These are phyloP conservation scores for Beta vulgaris DNA, from an alignment of 148 eudicot genomes.

Conservation along the genomic window DNA sequence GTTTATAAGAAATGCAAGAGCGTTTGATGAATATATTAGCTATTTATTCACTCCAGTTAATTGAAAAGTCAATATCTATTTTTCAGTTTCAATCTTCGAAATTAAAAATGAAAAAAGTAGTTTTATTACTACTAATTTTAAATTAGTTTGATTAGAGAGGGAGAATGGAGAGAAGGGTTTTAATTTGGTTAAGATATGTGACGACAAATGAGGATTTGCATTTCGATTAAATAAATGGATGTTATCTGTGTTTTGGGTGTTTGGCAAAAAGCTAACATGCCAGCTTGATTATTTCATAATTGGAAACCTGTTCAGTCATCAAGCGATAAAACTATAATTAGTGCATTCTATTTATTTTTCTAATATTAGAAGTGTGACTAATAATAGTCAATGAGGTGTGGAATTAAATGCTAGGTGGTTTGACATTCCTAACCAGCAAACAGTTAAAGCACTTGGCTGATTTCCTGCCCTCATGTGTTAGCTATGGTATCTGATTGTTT, in stretches of 20 bases:
- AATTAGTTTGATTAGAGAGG: not conserved
- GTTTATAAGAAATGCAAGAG: not conserved
- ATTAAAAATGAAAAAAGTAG: not conserved
- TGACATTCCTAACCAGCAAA: conserved; percentile 20
- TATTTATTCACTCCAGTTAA: not conserved
- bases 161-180: not conserved
- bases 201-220: conserved; percentile 17
- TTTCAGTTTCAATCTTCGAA: not conserved
- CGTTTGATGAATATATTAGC: too few relatives aligned
- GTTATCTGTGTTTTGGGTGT: conserved; percentile 27
- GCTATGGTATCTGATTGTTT: not conserved
- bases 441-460: conserved; percentile 1
- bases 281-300: conserved; percentile 7
- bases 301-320: not conserved
- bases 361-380: too few relatives aligned
- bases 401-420: not conserved
- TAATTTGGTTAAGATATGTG: conserved; percentile 8
- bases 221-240: conserved; percentile 13
- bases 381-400: too few relatives aligned
- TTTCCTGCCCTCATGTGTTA: not conserved
- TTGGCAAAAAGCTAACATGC: conserved; percentile 27
- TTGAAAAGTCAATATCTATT: not conserved
- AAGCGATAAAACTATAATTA: not conserved
- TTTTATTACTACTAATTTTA: not conserved
- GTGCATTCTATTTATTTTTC: too few relatives aligned